Base-by-base conservation (phyloP, 768 basidiomycete species). In the Termitomyces sp. region DNA sequence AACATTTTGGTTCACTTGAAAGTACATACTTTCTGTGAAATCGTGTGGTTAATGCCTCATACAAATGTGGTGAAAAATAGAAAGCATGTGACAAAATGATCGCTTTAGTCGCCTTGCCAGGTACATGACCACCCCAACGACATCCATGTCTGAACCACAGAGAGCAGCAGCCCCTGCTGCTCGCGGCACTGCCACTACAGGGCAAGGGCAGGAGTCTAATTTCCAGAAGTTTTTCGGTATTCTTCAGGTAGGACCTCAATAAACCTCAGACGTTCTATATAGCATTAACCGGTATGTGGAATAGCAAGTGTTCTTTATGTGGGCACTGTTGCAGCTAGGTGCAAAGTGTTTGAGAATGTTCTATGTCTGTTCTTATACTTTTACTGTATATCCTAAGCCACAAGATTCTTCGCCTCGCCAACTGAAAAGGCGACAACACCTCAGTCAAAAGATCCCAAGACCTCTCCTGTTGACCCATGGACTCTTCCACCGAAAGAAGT, bases 241-340 rank as follows among this genome's bases (percentile, higher is more conserved):
- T 48, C 63, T 62, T 43, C 71, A 72, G 64, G 71, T 71, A 48
- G 20, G 63, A 51, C 30, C 22, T 18, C 5, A 33, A 5, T 24
- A 18, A 32, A 53, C n/a, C 30, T 48, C 30, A n/a, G n/a, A 33
- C 20, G n/a, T 40, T 26, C 10, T 35, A 24, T 20, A 33, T 48
- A 9, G 7, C 30, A 26, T 14, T 57, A 18, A 59, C 47, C 40
- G 11, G 8, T 51, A 38, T 52, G 41, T 20, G 58, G 32, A 60
- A 18, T 52, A 91, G 89, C 88, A 90, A 90, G 69, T 84, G 22
- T 71, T 90, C 44, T 60, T 91, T 52, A 72, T 87, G 58, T 90
- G 80, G 75, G 79, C 76, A n/a, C 65, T 88, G 45, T 79, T 84
- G 43, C 87, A 90, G 68, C 65, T 90, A 45, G 81, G 88, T 87